Conservation (phyloP, 371 early-diverging fungal genomes). For the Nosema muscidifuracis region DNA sequence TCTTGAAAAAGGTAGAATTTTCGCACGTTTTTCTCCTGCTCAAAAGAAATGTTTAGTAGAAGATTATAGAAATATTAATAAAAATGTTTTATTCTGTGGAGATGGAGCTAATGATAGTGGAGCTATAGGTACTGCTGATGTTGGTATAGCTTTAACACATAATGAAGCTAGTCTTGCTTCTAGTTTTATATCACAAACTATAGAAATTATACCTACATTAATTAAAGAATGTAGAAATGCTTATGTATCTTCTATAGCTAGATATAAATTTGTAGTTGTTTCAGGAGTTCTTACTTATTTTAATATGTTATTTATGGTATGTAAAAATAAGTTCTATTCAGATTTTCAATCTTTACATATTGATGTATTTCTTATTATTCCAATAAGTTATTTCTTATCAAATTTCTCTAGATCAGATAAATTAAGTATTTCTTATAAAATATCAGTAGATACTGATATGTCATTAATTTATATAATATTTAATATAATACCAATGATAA, state of each 20-base stretch:
- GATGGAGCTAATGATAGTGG: constrained; percentile 99
- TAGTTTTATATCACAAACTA: constrained; percentile 82
- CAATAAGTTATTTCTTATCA: constrained; percentile 40
- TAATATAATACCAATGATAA: background rate
- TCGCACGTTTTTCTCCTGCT: constrained; percentile 95
- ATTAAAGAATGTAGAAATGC: constrained; percentile 93
- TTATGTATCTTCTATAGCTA: constrained; percentile 84
- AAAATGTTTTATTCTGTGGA: constrained; percentile 65
- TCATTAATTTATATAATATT: constrained; percentile 6
- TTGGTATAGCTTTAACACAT: constrained; percentile 89
- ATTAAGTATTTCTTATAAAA: constrained; percentile 31
- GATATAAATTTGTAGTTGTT: constrained; percentile 92
- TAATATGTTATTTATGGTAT: constrained; percentile 73
- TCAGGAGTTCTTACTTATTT: constrained; percentile 80
- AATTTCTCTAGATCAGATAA: constrained; percentile 25
- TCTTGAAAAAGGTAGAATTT: constrained; percentile 65
- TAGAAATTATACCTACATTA: constrained; percentile 78
- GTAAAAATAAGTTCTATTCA: constrained; percentile 57
- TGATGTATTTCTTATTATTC: constrained; percentile 53
- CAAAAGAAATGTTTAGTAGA: constrained; percentile 69
- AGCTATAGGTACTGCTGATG: constrained; percentile 89
- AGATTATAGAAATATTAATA: constrained; percentile 36
- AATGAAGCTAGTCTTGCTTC: constrained; percentile 93
- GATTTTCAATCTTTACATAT: constrained; percentile 58
- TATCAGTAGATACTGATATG: constrained; percentile 1